A percentile compares a stretch with the other conserved stretches of the same genome.
Conservation (phyloP, 192 early-diverging fungal species). For the Linnemannia elongata region DNA sequence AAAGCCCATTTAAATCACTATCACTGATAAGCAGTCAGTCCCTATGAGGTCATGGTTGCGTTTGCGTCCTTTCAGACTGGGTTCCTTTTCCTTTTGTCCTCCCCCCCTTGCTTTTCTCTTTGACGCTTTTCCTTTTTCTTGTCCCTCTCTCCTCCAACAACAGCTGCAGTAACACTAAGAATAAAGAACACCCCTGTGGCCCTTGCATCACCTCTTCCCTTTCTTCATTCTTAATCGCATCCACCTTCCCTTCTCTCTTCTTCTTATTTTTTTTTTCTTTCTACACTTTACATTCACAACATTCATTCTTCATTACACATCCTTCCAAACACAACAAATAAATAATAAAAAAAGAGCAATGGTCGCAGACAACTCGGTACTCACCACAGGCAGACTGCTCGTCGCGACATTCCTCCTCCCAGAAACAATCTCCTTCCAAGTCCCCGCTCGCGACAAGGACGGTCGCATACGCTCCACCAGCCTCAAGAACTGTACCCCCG, state of each 20-base stretch:
- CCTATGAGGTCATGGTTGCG: slow-evolving; percentile 8
- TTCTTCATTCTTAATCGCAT: too few species aligned
- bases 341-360: slow-evolving; percentile 10
- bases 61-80: background rate
- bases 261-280: slow-evolving; percentile 14
- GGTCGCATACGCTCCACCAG: slow-evolving; percentile 38
- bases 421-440: slow-evolving; percentile 75
- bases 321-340: background rate
- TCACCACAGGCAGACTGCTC: slow-evolving; percentile 67
- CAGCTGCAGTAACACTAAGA: background rate
- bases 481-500: slow-evolving; percentile 25
- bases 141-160: background rate
- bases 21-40: background rate
- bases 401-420: slow-evolving; percentile 84
- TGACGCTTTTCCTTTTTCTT: background rate
- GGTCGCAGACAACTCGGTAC: slow-evolving; percentile 25
- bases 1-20: background rate
- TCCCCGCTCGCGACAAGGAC: slow-evolving; percentile 58
- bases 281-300: slow-evolving; percentile 6
- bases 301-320: background rate
- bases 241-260: background rate
- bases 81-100: background rate
- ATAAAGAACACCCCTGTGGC: background rate
- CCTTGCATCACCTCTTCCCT: slow-evolving; percentile 5
- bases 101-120: background rate